Percentiles rank a stretch among this genome's conserved stretches.
Evolutionary conservation across 805 yeast genomes (phyloP).

Genomic region (Ogataea henricii): DNA sequence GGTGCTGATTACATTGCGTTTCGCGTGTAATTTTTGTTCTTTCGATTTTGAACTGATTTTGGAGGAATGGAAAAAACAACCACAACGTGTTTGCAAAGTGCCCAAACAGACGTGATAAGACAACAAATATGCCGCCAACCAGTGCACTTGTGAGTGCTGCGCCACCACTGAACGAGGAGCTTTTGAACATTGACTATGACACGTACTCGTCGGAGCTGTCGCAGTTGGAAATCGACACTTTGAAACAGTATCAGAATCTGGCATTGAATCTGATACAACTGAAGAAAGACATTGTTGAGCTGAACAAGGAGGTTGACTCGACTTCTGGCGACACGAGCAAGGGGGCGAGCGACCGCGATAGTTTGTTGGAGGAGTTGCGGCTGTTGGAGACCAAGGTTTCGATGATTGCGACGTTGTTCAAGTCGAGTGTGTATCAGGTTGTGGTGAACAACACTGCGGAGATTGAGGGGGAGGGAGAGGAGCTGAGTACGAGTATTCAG

Average conservation of each 20-base stretch:
- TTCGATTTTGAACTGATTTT: no score
- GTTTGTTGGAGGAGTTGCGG: conserved; percentile 24
- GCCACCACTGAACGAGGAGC: conserved; percentile 15
- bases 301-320: conserved; percentile 27
- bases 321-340: conserved; percentile 24
- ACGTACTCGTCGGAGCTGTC: conserved; percentile 33
- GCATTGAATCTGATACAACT: conserved; percentile 35
- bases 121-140: conserved; percentile 3
- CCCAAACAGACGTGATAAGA: neutral
- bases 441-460: conserved; percentile 21
- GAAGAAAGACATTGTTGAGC: conserved; percentile 25
- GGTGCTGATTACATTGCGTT: no score
- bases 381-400: conserved; percentile 28
- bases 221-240: conserved; percentile 37
- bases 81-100: neutral
- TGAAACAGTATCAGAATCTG: conserved; percentile 41
- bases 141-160: conserved; percentile 1
- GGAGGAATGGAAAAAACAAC: neutral
- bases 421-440: conserved; percentile 33
- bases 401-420: conserved; percentile 35
- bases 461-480: conserved; percentile 11
- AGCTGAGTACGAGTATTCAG: conserved; percentile 21
- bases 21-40: no score
- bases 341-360: conserved; percentile 25
- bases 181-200: conserved; percentile 27